Base-by-base conservation (phyloP, 176 grass and related monocot genomes). In the Chloris gayana region DNA sequence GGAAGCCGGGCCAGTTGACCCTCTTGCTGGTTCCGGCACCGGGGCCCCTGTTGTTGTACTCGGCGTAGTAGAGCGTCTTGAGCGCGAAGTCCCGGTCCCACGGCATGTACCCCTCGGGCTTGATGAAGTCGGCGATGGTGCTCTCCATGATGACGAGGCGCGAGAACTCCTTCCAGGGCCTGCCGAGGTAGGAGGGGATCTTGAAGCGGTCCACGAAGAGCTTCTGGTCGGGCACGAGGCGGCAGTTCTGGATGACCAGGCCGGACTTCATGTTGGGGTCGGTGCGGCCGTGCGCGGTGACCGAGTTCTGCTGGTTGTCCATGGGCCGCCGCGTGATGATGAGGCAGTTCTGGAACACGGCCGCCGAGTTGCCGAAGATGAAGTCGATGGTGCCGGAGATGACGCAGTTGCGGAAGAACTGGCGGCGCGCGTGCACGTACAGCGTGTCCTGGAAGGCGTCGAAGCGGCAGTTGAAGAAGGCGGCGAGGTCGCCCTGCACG, bases 361-460 rank as follows among this genome's bases (percentile, higher is more conserved):
- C 90, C 1, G 90, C 90, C 11, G 90, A 88, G 85, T 91, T 93
- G 69, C 93, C 93, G 69, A 97, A 93, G 83, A 97, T 97, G 90
- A 88, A 97, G 85, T 97, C 93, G 53, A 97, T 86, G 60, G 93
- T 97, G 22, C 93, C 93, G 1, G 93, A 97, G 74, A 97, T 54
- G 60, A 92, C 90, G 83, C 90, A 97, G 73, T 97, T 92, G 54
- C 93, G 87, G 93, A 97, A 97, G 87, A 93, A 97, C 64, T 93
- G 93, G 0, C 90, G 83, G 1, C 88, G 34, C 0, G 87, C 78
- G 59, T 93, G 90, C 70, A 87, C 79, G 78, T 93, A 97, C 21
- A 97, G 83, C 29, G 93, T 97, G 88, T 97, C 93, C 84, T 97
- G 93, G 85, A 83, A 97, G 38, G 76, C 90, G 70, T 97, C 93